phyloP scores from a whole-genome alignment of 2,329 filamentous ascomycete species.

The Nemania diffusa region DNA sequence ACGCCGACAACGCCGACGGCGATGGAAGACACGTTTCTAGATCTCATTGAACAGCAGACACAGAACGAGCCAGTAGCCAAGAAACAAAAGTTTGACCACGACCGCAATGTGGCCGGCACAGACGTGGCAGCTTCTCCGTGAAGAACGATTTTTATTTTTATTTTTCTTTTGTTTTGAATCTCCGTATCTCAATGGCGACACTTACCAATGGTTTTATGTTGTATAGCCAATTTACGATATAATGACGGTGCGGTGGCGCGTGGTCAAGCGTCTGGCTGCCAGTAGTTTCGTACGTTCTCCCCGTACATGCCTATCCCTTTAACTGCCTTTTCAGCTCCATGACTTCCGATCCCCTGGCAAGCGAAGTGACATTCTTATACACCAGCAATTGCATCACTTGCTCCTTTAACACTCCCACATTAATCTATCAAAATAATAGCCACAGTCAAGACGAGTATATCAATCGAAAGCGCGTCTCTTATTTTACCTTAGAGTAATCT shows the following conservation, averaged over 20 bases:
- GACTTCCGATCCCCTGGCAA: background rate
- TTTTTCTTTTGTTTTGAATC: no score
- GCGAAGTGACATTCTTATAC: no score
- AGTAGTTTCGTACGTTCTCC: background rate
- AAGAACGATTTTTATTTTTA: background rate
- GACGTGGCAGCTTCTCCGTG: background rate
- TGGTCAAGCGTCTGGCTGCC: background rate
- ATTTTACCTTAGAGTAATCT: no score
- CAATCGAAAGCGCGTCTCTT: no score
- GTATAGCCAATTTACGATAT: background rate
- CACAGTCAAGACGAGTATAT: no score
- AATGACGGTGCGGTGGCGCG: background rate
- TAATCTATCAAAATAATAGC: no score
- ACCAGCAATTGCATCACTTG: no score
- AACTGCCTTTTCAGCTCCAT: background rate
- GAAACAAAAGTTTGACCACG: background rate
- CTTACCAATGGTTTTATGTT: background rate
- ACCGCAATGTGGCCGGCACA: background rate
- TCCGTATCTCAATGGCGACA: no score
- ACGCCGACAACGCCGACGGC: background rate
- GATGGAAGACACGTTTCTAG: background rate
- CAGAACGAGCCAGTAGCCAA: conserved; percentile 3
- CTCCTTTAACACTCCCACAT: no score
- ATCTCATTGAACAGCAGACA: background rate
- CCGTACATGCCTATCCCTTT: background rate